Evolutionary conservation across 1,284 basidiomycete genomes (phyloP).

Genomic region (Wolfiporia cocos): DNA sequence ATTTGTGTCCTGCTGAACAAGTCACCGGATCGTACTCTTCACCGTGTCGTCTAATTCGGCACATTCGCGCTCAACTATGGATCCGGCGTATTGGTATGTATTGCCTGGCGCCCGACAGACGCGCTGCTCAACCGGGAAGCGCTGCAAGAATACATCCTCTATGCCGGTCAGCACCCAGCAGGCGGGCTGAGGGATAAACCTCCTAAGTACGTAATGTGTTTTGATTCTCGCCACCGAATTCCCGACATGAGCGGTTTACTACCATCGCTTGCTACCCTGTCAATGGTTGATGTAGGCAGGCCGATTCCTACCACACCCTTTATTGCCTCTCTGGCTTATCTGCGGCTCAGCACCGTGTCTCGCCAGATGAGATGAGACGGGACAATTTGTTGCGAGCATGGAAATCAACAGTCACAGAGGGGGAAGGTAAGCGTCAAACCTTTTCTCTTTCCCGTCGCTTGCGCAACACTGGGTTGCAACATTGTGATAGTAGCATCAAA

Average conservation of each 20-base stretch:
- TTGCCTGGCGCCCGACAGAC: constrained; percentile 30
- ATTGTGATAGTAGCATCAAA: too few species aligned
- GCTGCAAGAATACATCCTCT: constrained; percentile 84
- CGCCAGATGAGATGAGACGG: constrained; percentile 39
- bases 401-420: constrained; percentile 23
- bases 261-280: not conserved
- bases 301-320: constrained; percentile 89
- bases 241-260: too few species aligned
- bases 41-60: too few species aligned
- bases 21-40: too few species aligned
- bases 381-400: constrained; percentile 39
- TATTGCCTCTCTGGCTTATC: constrained; percentile 91
- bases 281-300: constrained; percentile 36
- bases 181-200: constrained; percentile 95
- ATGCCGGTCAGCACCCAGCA: constrained; percentile 77
- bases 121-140: constrained; percentile 55
- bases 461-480: too few species aligned
- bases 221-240: too few species aligned
- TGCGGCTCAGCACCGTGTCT: constrained; percentile 75
- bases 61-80: too few species aligned
- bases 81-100: too few species aligned
- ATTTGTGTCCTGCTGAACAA: too few species aligned
- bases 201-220: constrained; percentile 59
- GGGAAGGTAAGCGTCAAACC: constrained; percentile 23
- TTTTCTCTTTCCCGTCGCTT: not conserved